Base-by-base conservation (phyloP, 1,284 basidiomycete genomes). In the Ceratobasidium theobromae region DNA sequence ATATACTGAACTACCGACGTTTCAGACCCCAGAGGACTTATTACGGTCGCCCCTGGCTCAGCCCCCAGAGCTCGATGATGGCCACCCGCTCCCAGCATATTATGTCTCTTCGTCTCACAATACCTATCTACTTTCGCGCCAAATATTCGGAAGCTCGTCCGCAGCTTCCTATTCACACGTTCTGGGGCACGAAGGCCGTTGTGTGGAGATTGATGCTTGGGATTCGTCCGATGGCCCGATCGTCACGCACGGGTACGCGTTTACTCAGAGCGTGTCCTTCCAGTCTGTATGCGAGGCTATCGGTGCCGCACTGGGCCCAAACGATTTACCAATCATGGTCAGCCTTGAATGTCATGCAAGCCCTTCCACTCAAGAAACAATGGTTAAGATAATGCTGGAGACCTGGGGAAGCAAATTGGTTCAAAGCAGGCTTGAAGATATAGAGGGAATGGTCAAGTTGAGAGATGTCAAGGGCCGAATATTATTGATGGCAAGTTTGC, bases 141-240 rank as follows among this genome's bases (percentile, higher is more conserved):
- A 76, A 69, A 70, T 76, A 9, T 72, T 72, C 49, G 75, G 74
- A 35, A 69, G 69, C 21, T 70, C 72, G 5, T 72, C 71, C 8
- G 70, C 74, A 2, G 65, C 71, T 0, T 69, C 72, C 0, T 76
- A 76, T 69, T 71, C 72, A 28, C 70, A 73, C 32, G 72, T 72
- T 21, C 54, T 76, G n/a, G 49, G 67, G 1, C 70, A 72, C 1
- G 73, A 72, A 12, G 73, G 71, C 3, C 70, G 75, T 45, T 76
- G 75, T 53, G 75, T 76, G 16, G 75, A 76, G 69, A 75, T 76
- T 65, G 75, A 76, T 51, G 74, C 71, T 21, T 76, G 75, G 75
- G 72, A 74, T 38, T 69, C 72, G 21, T 69, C 73, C 14, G 57
- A 62, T 48, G 57, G 57, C n/a, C 57, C 57, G 58, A 74, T 74